These are phyloP conservation scores for Babesia bigemina DNA, from an alignment of 169 alveolate genomes.

Conservation along the genomic window DNA sequence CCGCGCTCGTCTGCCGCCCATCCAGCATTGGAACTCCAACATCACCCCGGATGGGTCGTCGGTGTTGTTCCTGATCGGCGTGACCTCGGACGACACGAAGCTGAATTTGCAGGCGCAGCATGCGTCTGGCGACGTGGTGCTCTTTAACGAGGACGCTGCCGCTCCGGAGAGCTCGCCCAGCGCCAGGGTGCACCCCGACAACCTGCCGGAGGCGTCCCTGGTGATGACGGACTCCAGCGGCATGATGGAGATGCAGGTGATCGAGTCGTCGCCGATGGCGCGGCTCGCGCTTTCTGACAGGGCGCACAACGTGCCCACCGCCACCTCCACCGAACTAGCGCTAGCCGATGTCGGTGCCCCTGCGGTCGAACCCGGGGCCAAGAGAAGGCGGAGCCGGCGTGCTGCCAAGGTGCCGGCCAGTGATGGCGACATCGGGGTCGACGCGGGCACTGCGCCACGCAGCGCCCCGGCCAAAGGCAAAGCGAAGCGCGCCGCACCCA, in stretches of 20 bases:
- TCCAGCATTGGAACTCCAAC: slow-evolving; percentile 63
- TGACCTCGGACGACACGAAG: slow-evolving; percentile 25
- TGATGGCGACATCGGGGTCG: no score
- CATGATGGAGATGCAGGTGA: slow-evolving; percentile 35
- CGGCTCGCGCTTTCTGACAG: slow-evolving; percentile 5
- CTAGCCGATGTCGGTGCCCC: neutral
- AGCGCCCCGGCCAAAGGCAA: slow-evolving; percentile 1
- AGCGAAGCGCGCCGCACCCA: neutral
- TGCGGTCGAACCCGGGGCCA: neutral
- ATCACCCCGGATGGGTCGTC: slow-evolving; percentile 49
- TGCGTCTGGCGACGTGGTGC: slow-evolving; percentile 28
- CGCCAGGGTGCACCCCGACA: slow-evolving; percentile 1
- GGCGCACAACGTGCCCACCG: neutral
- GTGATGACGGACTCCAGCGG: slow-evolving; percentile 57
- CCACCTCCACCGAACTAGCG: neutral
- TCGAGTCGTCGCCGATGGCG: slow-evolving; percentile 11
- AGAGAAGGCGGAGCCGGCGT: neutral
- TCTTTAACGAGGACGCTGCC: neutral
- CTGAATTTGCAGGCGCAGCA: slow-evolving; percentile 9
- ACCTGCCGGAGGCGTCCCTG: slow-evolving; percentile 52
- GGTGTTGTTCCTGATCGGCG: slow-evolving; percentile 60
- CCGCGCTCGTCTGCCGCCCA: slow-evolving; percentile 53
- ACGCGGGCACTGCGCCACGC: neutral
- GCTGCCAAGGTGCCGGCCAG: neutral
- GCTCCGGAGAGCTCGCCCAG: neutral